Percentiles rank a stretch among this genome's conserved stretches.
Evolutionary conservation across 768 basidiomycete genomes (phyloP).

Genomic region (Naganishia antarctica): DNA sequence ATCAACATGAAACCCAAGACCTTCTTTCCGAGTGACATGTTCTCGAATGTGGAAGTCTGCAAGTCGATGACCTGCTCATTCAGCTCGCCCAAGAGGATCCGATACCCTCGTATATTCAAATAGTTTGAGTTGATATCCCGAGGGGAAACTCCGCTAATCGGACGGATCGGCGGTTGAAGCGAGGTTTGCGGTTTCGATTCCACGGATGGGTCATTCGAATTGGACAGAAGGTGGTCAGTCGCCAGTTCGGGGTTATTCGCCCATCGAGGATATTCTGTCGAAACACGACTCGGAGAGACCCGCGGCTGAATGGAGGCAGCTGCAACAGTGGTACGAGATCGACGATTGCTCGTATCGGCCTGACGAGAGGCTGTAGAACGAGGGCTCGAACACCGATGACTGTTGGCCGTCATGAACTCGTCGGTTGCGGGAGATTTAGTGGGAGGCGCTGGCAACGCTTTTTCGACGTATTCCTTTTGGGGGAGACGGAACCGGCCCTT

Average conservation of each 20-base stretch:
- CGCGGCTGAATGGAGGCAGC: neutral
- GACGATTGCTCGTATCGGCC: neutral
- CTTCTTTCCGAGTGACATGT: constrained; percentile 63
- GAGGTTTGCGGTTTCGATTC: neutral
- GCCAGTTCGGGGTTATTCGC: neutral
- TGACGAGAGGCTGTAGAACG: neutral
- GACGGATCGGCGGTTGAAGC: constrained; percentile 65
- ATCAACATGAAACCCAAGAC: constrained; percentile 72
- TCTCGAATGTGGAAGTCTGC: constrained; percentile 63
- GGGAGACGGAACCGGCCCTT: constrained; percentile 53
- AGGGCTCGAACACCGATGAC: neutral
- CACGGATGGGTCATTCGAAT: neutral
- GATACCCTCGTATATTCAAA: constrained; percentile 64
- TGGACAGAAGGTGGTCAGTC: neutral
- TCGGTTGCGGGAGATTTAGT: constrained; percentile 31
- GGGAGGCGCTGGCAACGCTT: constrained; percentile 48
- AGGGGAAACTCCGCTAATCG: constrained; percentile 66
- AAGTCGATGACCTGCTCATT: constrained; percentile 68
- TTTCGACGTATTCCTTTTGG: constrained; percentile 56
- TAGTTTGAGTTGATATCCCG: constrained; percentile 65
- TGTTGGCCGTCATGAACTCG: neutral
- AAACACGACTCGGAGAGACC: neutral
- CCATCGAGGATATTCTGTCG: constrained; percentile 1
- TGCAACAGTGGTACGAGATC: neutral
- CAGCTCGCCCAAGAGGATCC: constrained; percentile 65